Evolutionary conservation across 179 eudicot species (phyloP), one percentile per base, ranked within the genome.

Genomic region (Patellifolia procumbens): DNA sequence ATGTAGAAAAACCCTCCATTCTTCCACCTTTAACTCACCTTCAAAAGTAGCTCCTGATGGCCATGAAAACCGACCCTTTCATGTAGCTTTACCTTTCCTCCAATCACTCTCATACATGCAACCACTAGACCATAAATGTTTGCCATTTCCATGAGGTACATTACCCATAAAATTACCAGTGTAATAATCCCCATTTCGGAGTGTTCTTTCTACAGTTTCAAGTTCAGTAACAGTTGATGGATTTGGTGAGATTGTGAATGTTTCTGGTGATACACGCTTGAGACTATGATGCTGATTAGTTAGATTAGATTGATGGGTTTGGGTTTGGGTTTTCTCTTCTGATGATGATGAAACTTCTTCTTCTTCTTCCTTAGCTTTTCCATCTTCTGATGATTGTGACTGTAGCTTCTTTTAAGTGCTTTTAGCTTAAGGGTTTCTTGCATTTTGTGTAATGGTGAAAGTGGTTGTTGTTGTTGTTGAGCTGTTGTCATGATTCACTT

Each of bases 71-170:
- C 84, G 85, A 2, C 99, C 99, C 31, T 86, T 89, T 0, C 99
- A 98, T 12, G 83, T 79, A 8, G 97, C 94, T 43, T 88, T 88
- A 12, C 99, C 99, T 24, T 75, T 79, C 75, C 79, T 81, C 97
- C 97, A 95, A 28, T 88, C 94, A 0, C 99, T 98, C 45, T 87
- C 90, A 61, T 95, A 93, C 92, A 90, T 89, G 55, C 98, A 93
- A 74, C 98, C 98, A 66, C 91, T 97, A 1, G 80, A 48, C 99
- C 99, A 95, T 2, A 95, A 55, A 20, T 95, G 93, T 85, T 89
- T 93, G 0, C 99, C 99, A 1, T 71, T 70, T 22, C 98, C 99
- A 73, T 93, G 86, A 0, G 99, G 99, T 2, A 77, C 79, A 72
- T 82, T 85, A 9, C 89, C 89, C 0, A 83, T 74, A 59, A 95